Evolutionary conservation across 352 stramenopile genomes (phyloP).

Genomic region (Pythium dissimile): DNA sequence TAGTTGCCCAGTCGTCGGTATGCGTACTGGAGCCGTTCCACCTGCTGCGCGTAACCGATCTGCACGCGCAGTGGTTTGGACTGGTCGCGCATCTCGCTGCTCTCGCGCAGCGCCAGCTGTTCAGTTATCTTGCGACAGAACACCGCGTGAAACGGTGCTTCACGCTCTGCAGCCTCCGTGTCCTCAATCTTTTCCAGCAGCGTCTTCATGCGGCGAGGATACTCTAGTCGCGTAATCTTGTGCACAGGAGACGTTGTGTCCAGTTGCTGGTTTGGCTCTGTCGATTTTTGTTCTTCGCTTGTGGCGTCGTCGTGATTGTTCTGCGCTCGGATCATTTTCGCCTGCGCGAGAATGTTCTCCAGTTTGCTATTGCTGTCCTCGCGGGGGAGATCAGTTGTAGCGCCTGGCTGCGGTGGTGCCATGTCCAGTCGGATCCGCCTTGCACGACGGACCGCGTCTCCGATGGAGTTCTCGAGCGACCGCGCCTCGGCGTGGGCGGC

Average conservation of each 20-base stretch:
- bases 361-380: neutral
- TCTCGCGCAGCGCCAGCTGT: conserved; percentile 30
- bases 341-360: conserved; percentile 11
- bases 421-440: conserved; percentile 24
- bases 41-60: conserved; percentile 3
- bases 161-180: conserved; percentile 22
- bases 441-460: conserved; percentile 45
- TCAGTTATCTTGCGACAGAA: conserved; percentile 62
- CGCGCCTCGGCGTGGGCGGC: conserved; percentile 23
- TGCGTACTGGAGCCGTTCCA: conserved; percentile 28
- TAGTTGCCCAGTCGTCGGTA: conserved; percentile 35
- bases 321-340: conserved; percentile 2
- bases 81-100: neutral
- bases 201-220: conserved; percentile 43
- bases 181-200: conserved; percentile 40
- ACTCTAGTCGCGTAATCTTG: conserved; percentile 26
- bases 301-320: neutral
- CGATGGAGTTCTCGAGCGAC: conserved; percentile 34
- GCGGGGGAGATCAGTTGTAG: neutral
- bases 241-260: neutral
- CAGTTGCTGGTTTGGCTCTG: neutral
- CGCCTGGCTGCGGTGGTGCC: neutral
- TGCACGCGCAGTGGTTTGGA: conserved; percentile 1
- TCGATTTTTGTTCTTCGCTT: neutral
- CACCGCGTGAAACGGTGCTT: conserved; percentile 33